These are phyloP conservation scores for Monosporozyma aerobia DNA, from an alignment of 805 yeast species.

Conservation along the genomic window DNA sequence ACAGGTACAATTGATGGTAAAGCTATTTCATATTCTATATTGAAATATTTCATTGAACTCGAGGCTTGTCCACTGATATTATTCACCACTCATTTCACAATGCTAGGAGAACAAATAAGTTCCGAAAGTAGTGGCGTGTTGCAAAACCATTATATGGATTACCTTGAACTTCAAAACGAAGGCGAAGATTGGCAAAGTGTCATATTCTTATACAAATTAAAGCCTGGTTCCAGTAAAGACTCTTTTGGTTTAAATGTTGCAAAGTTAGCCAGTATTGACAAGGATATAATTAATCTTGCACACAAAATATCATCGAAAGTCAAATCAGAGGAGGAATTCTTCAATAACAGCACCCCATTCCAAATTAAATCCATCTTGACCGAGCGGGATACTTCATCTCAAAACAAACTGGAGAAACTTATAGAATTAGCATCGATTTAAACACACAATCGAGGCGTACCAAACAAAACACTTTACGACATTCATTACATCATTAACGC, in stretches of 20 bases:
- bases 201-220: constrained; percentile 44
- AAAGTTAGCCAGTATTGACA: constrained; percentile 54
- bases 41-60: constrained; percentile 43
- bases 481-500: background rate
- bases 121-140: constrained; percentile 33
- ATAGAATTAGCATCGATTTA: background rate
- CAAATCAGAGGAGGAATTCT: constrained; percentile 8
- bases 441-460: no score
- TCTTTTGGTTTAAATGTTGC: constrained; percentile 88
- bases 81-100: constrained; percentile 81
- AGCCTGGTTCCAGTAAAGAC: constrained; percentile 42
- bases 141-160: constrained; percentile 67
- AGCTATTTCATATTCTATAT: constrained; percentile 67
- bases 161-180: constrained; percentile 32
- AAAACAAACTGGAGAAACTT: background rate
- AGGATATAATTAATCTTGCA: constrained; percentile 39
- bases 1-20: constrained; percentile 77
- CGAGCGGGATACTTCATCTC: background rate
- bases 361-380: background rate
- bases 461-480: background rate
- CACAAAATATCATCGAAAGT: constrained; percentile 20
- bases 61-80: constrained; percentile 46
- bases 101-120: constrained; percentile 39
- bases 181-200: constrained; percentile 35
- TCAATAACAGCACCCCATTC: background rate